Evolutionary conservation across 2,329 filamentous ascomycete genomes (phyloP), one percentile per base, ranked within the genome.

Genomic region (Ophiostoma triangulosporum): DNA sequence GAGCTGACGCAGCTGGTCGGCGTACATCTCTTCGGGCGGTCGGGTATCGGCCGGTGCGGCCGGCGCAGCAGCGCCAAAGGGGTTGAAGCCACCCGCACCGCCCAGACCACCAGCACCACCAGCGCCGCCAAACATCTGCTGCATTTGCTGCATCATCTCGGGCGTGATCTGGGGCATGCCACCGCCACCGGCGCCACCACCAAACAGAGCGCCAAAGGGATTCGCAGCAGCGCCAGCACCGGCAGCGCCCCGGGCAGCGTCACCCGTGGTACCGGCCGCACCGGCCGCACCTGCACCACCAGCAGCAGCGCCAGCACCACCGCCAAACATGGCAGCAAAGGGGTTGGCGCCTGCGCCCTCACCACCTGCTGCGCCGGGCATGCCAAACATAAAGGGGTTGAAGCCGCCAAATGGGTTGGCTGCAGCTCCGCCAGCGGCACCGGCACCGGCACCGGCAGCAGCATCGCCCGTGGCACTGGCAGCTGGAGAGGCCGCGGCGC

Each of bases 11-110:
- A 98, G 73, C 69, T 98, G 91, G 31, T 87, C 83, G 3, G 86
- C 89, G 62, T 95, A 98, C 56, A 88, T 76, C 69, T 97, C 93
- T 73, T 98, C 93, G 0, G 93, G 91, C 4, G 93, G 90, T 57
- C 91, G 78, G 63, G 77, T 95, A 69, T 98, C 93, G 5, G 88
- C 85, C 17, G 78, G 69, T 9, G 57, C 14, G 1, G 56, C 22
- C 8, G 57, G 38, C 1, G 43, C 49, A 27, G 31, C 33, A 17
- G 7, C 26, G 26, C 50, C 50, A 48, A 31, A 46, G 15, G 43
- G 43, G 43, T 46, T 33, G 27, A 48, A 33, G 17, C 50, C 50
- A 9, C 29, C 29, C 6, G 17, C 1, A 22, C 48, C 48, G 22
- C 40, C 40, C 11, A 46, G 40, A 15, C 40, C 63, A 38, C 64